Evolutionary conservation across 2,329 filamentous ascomycete genomes (phyloP).

Genomic region (Aspergillus eucalypticola): DNA sequence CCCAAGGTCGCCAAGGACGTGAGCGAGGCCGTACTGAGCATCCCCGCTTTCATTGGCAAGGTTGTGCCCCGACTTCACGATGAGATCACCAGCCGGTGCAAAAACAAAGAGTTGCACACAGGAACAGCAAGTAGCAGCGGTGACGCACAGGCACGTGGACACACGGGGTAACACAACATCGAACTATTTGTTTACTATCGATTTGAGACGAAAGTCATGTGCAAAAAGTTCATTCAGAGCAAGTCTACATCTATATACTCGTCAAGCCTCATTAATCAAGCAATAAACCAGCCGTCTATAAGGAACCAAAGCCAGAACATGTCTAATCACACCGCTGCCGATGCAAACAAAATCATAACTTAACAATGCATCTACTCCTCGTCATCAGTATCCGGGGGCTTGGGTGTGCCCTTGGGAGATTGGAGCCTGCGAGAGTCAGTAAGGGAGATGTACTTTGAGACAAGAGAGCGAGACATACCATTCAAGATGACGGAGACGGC

Average conservation of each 20-base stretch:
- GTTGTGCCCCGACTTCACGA: too few relatives aligned
- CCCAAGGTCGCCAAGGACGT: background rate
- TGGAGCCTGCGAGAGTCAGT: constrained; percentile 66
- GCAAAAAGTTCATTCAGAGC: background rate
- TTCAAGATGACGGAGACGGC: constrained; percentile 78
- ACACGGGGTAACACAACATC: too few relatives aligned
- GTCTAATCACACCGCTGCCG: constrained; percentile 1
- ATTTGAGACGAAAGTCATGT: background rate
- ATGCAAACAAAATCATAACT: background rate
- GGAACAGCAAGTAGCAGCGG: background rate
- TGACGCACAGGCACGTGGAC: background rate
- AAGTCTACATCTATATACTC: constrained; percentile 5
- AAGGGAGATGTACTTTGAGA: constrained; percentile 7
- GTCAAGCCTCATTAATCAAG: background rate
- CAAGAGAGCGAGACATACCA: constrained; percentile 43
- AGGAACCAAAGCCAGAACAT: background rate
- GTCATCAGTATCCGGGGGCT: constrained; percentile 75
- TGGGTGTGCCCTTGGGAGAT: constrained; percentile 79
- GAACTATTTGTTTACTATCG: too few relatives aligned
- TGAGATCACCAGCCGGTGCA: too few relatives aligned
- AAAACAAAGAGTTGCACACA: too few relatives aligned
- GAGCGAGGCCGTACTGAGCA: background rate
- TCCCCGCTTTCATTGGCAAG: background rate
- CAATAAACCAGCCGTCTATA: constrained; percentile 1
- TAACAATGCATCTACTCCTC: constrained; percentile 51